Evolutionary conservation across 805 yeast genomes (phyloP).

Genomic region (Candida methanosorbosa): DNA sequence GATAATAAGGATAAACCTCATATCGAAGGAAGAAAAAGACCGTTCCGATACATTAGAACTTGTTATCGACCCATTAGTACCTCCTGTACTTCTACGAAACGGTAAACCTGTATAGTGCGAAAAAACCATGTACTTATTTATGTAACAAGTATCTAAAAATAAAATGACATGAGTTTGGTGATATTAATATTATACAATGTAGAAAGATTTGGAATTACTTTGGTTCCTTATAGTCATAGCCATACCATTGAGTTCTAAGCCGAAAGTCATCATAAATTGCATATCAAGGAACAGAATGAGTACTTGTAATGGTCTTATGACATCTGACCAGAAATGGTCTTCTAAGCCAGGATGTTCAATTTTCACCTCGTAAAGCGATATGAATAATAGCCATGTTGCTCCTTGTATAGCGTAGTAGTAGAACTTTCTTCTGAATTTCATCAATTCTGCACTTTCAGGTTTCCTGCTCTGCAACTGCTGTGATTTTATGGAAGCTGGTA

Average conservation of each 20-base stretch:
- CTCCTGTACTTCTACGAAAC: too few relatives aligned
- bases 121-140: too few relatives aligned
- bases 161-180: too few relatives aligned
- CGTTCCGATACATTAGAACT: slow-evolving; percentile 31
- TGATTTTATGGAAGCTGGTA: too few relatives aligned
- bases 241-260: slow-evolving; percentile 4
- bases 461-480: not conserved
- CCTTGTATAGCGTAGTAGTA: slow-evolving; percentile 5
- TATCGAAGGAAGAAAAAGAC: too few relatives aligned
- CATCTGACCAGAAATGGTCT: slow-evolving; percentile 1
- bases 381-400: slow-evolving; percentile 5
- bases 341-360: not conserved
- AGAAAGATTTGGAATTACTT: not conserved
- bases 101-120: too few relatives aligned
- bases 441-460: not conserved
- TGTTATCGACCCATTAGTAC: slow-evolving; percentile 30
- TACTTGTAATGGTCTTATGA: slow-evolving; percentile 2
- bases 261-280: slow-evolving; percentile 10
- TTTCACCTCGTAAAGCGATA: slow-evolving; percentile 9
- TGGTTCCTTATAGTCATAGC: too few relatives aligned
- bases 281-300: slow-evolving; percentile 12
- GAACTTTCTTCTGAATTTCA: slow-evolving; percentile 11
- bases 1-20: too few relatives aligned
- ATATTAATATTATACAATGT: not conserved
- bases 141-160: too few relatives aligned